A percentile compares a stretch with the other conserved stretches of the same genome.
These are phyloP conservation scores for Sugiyamaella sp. DNA, from an alignment of 1,139 yeast species.

Conservation along the genomic window DNA sequence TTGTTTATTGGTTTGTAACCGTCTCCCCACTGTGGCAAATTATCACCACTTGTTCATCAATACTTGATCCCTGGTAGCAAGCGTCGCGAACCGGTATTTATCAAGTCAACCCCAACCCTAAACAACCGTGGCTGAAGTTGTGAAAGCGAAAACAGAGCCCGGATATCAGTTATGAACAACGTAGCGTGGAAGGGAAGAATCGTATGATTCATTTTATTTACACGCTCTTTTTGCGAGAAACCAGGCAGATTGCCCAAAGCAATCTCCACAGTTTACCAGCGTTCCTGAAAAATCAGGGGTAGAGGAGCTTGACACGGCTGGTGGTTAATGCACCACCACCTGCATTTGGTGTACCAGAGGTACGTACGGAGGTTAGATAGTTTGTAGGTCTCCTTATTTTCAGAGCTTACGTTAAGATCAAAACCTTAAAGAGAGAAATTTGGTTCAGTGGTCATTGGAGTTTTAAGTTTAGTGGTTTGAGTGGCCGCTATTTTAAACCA, in stretches of 20 bases:
- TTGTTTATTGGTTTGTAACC: conserved; percentile 17
- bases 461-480: conserved; percentile 1
- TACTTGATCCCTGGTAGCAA: too few species aligned
- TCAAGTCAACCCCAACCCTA: not conserved
- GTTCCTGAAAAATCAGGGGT: not conserved
- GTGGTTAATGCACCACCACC: not conserved
- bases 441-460: not conserved
- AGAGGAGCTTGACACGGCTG: not conserved
- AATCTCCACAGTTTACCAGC: not conserved
- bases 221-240: too few species aligned
- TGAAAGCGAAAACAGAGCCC: too few species aligned
- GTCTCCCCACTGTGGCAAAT: not conserved
- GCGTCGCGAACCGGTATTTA: too few species aligned
- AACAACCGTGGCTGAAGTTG: not conserved
- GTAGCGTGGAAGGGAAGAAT: too few species aligned
- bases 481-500: conserved; percentile 1
- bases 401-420: not conserved
- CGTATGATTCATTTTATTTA: too few species aligned
- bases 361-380: too few species aligned
- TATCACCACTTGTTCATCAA: not conserved
- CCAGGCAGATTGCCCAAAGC: too few species aligned
- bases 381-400: not conserved
- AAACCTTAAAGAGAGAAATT: not conserved
- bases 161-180: too few species aligned
- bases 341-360: not conserved